phyloP scores from a whole-genome alignment of 1,284 basidiomycete species.

The Ganoderma boninense region DNA sequence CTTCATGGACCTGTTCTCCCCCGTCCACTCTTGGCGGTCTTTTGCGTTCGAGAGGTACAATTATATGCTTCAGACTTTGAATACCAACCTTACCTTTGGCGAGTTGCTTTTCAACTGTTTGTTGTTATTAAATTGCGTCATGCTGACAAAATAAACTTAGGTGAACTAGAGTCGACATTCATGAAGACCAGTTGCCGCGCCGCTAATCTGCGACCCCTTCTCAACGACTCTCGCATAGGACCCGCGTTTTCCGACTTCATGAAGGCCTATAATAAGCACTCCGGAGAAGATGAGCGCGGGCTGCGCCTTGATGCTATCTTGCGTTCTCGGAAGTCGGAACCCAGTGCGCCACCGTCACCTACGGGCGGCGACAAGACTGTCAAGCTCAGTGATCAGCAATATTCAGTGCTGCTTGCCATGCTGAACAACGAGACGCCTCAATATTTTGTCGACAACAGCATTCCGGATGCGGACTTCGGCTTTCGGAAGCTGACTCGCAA shows the following conservation, averaged over 20 bases:
- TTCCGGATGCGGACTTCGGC: too few species aligned
- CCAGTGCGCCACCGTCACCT: too few species aligned
- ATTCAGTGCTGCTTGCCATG: background rate
- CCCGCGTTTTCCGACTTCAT: background rate
- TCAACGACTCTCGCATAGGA: background rate
- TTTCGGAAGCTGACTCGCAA: background rate
- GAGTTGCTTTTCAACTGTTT: background rate
- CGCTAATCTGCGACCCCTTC: too few species aligned
- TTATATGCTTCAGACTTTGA: background rate
- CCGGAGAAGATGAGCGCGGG: background rate
- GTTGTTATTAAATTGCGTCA: too few species aligned
- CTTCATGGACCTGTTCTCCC: background rate
- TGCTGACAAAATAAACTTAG: background rate
- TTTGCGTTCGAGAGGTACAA: background rate
- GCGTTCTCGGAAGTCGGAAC: too few species aligned
- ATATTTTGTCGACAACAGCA: too few species aligned
- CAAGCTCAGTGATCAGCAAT: background rate
- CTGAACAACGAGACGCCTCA: background rate
- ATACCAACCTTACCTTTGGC: background rate
- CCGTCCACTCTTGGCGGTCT: background rate
- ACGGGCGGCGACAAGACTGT: background rate
- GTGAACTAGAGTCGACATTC: background rate
- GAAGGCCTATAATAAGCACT: background rate
- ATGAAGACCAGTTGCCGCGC: background rate
- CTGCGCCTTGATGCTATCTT: background rate